A percentile compares a stretch with the other conserved stretches of the same genome.
phyloP scores from a whole-genome alignment of 345 rosid genomes.

The Gynandropsis gynandra region DNA sequence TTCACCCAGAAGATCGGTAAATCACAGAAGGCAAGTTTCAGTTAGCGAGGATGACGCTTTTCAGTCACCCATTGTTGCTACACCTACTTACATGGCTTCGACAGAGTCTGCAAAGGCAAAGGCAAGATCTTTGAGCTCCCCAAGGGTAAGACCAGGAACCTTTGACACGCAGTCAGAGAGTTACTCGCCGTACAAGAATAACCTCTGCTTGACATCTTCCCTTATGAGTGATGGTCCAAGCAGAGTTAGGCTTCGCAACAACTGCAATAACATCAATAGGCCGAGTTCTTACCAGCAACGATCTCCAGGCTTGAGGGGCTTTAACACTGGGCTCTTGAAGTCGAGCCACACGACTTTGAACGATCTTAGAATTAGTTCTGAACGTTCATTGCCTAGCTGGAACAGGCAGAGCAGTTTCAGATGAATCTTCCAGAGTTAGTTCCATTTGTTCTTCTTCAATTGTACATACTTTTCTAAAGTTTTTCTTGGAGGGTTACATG shows the following conservation, averaged over 20 bases:
- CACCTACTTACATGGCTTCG: slow-evolving; percentile 86
- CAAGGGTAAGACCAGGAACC: slow-evolving; percentile 53
- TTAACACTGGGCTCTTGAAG: slow-evolving; percentile 39
- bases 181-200: slow-evolving; percentile 72
- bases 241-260: slow-evolving; percentile 22
- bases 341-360: slow-evolving; percentile 32
- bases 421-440: slow-evolving; percentile 19
- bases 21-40: slow-evolving; percentile 54
- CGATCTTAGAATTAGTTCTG: slow-evolving; percentile 56
- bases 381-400: slow-evolving; percentile 42
- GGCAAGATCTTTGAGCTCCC: slow-evolving; percentile 67
- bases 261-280: slow-evolving; percentile 16
- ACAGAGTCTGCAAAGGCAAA: slow-evolving; percentile 89
- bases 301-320: slow-evolving; percentile 67
- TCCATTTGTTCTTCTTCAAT: background rate
- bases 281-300: slow-evolving; percentile 52
- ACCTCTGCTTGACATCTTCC: slow-evolving; percentile 38
- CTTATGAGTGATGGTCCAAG: slow-evolving; percentile 38
- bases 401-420: slow-evolving; percentile 30
- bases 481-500: too few relatives aligned
- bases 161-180: slow-evolving; percentile 73
- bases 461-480: slow-evolving; percentile 13
- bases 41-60: slow-evolving; percentile 49
- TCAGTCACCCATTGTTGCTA: slow-evolving; percentile 25
- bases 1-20: slow-evolving; percentile 35